phyloP scores from a whole-genome alignment of 345 rosid genomes.

The Balakata baccata region DNA sequence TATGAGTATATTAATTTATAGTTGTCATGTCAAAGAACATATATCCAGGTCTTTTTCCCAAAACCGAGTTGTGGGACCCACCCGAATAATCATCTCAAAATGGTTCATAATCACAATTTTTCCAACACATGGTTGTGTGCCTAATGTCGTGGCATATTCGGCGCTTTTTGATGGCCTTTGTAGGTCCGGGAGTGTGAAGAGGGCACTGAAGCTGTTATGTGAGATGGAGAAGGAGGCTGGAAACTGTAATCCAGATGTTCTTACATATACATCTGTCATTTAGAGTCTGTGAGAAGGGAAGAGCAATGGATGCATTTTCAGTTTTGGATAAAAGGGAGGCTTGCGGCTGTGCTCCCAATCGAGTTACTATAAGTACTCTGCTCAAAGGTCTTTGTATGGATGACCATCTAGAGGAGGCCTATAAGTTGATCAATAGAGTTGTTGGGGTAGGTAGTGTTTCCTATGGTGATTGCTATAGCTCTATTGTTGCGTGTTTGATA shows the following conservation, averaged over 20 bases:
- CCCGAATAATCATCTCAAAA: too few species aligned
- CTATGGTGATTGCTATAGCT: conserved; percentile 58
- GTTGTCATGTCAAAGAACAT: too few species aligned
- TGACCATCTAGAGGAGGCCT: conserved; percentile 47
- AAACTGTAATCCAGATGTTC: conserved; percentile 53
- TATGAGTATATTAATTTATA: too few species aligned
- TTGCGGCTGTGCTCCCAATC: conserved; percentile 58
- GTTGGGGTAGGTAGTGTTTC: conserved; percentile 51
- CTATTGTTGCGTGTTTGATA: conserved; percentile 51
- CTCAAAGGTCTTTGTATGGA: conserved; percentile 54
- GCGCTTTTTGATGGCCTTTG: conserved; percentile 65
- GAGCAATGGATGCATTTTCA: conserved; percentile 47
- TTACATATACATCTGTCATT: conserved; percentile 66
- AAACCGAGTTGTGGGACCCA: too few species aligned
- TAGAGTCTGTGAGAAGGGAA: conserved; percentile 54
- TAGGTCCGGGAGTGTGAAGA: conserved; percentile 48
- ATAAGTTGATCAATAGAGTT: conserved; percentile 56
- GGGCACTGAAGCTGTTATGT: conserved; percentile 52
- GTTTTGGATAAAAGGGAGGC: conserved; percentile 68
- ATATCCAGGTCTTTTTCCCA: too few species aligned
- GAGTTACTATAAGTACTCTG: conserved; percentile 61
- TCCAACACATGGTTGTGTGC: conserved; percentile 56
- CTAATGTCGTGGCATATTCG: conserved; percentile 62
- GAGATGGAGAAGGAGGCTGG: conserved; percentile 70
- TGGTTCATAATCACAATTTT: too few species aligned